phyloP scores from a whole-genome alignment of 768 basidiomycete species.

The Pulveroboletus sp. region DNA sequence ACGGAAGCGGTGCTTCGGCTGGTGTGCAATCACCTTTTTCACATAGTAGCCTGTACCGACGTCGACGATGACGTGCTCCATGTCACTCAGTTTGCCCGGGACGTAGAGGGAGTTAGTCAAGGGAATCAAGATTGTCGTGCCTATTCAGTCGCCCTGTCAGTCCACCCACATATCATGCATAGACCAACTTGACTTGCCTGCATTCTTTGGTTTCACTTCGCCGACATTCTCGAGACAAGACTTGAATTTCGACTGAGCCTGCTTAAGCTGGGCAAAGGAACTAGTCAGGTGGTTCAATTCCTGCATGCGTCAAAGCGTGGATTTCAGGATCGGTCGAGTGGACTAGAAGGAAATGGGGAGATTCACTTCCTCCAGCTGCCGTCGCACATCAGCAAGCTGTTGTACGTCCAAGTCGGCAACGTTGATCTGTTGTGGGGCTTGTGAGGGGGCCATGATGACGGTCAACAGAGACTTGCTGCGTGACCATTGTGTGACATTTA shows the following conservation, averaged over 20 bases:
- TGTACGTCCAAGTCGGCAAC: slow-evolving; percentile 78
- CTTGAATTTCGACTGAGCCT: slow-evolving; percentile 89
- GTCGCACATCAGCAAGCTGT: slow-evolving; percentile 84
- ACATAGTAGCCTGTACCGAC: slow-evolving; percentile 97
- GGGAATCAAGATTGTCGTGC: slow-evolving; percentile 85
- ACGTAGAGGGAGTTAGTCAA: slow-evolving; percentile 94
- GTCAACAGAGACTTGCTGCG: slow-evolving; percentile 6
- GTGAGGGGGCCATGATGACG: slow-evolving; percentile 35
- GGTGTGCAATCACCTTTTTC: slow-evolving; percentile 62
- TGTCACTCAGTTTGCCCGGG: slow-evolving; percentile 80
- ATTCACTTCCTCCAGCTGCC: slow-evolving; percentile 86
- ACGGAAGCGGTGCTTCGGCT: neutral
- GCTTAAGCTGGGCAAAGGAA: slow-evolving; percentile 89
- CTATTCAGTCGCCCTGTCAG: slow-evolving; percentile 36
- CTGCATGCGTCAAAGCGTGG: slow-evolving; percentile 36
- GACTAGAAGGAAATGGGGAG: neutral
- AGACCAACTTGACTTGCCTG: slow-evolving; percentile 34
- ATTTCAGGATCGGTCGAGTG: neutral
- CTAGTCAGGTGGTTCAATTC: slow-evolving; percentile 89
- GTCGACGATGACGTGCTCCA: slow-evolving; percentile 88
- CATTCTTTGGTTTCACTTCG: slow-evolving; percentile 69
- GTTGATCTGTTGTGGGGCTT: slow-evolving; percentile 63
- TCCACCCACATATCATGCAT: neutral
- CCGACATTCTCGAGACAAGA: slow-evolving; percentile 76
- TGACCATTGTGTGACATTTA: slow-evolving; percentile 13